Base-by-base conservation (phyloP, 2,329 filamentous ascomycete genomes). In the Penicillium sp. region DNA sequence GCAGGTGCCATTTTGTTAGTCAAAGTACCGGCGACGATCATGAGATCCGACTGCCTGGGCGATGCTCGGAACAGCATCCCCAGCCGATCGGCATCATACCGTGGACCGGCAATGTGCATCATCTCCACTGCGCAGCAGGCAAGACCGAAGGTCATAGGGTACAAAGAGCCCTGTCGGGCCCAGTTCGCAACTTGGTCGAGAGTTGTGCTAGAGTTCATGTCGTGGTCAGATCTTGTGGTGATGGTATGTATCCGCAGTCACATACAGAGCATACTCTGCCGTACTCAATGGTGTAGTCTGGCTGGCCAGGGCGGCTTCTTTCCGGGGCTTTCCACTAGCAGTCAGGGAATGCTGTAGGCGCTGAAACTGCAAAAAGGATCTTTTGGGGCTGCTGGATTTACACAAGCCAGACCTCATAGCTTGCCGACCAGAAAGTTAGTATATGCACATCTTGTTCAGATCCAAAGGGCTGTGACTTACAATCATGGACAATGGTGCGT, bases 1-100 rank as follows among this genome's bases (percentile, higher is more conserved):
- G 91, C 91, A 14, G 91, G 90, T 1, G 91, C 91, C 91, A 95
- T 95, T 82, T 95, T 95, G 82, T 95, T 95, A 66, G 91, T 95
- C 63, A 95, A 83, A 34, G 91, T 95, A 61, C 91, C 91, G 49
- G 91, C 91, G 40, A 94, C 90, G 69, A 94, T 94, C 90, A 94
- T 93, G 64, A 94, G 88, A 74, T 94, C 90, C 60, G 90, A 91
- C 76, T 93, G 90, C 61, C 90, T 87, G 3, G 90, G 90, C 36
- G 89, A 92, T 57, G 90, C 90, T 67, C 90, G 87, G 85, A 93
- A 93, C 74, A 93, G 93, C 72, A 94, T 93, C 64, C 90, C 90
- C 59, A 92, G 81, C 32, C 90, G 85, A 77, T 95, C 91, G 74
- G 94, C 90, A 71, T 95, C 91, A 83, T 95, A 95, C 54, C 91